phyloP scores from a whole-genome alignment of 768 basidiomycete species.

The Ephemerocybe angulata region DNA sequence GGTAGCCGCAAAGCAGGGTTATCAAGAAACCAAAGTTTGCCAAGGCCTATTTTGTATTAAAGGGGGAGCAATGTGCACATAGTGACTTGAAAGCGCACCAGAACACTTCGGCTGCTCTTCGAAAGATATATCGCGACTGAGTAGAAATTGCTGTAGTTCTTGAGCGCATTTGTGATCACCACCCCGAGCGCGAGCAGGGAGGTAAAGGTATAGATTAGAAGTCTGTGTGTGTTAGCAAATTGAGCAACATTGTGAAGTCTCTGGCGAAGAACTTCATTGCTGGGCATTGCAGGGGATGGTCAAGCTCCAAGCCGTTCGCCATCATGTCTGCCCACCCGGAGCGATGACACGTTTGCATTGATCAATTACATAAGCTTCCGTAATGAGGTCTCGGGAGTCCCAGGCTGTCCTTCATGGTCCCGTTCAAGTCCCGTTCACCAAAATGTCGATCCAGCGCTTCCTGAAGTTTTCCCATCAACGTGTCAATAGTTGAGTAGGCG shows the following conservation, averaged over 20 bases:
- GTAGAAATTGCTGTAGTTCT: conserved; percentile 88
- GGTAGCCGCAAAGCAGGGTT: conserved; percentile 69
- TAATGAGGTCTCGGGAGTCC: background rate
- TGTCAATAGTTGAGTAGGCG: no score
- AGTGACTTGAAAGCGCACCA: conserved; percentile 51
- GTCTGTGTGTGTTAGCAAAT: conserved; percentile 56
- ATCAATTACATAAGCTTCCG: background rate
- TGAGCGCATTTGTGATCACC: conserved; percentile 76
- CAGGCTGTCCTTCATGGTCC: background rate
- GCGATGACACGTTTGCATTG: background rate
- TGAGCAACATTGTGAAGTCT: conserved; percentile 47
- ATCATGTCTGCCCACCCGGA: background rate
- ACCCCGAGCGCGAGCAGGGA: conserved; percentile 69
- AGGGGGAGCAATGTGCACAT: conserved; percentile 6
- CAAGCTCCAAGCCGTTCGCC: background rate
- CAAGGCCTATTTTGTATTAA: conserved; percentile 54
- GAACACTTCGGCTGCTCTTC: conserved; percentile 85
- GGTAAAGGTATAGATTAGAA: conserved; percentile 64
- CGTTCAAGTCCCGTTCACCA: no score
- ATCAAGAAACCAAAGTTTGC: conserved; percentile 87
- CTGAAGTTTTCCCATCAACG: no score
- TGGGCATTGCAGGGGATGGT: conserved; percentile 38
- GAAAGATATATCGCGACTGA: conserved; percentile 90
- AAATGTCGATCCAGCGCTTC: no score
- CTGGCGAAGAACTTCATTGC: conserved; percentile 47